Percentiles rank a stretch among this genome's conserved stretches.
Evolutionary conservation across 1,139 yeast genomes (phyloP).

Genomic region (Protomyces pachydermus): DNA sequence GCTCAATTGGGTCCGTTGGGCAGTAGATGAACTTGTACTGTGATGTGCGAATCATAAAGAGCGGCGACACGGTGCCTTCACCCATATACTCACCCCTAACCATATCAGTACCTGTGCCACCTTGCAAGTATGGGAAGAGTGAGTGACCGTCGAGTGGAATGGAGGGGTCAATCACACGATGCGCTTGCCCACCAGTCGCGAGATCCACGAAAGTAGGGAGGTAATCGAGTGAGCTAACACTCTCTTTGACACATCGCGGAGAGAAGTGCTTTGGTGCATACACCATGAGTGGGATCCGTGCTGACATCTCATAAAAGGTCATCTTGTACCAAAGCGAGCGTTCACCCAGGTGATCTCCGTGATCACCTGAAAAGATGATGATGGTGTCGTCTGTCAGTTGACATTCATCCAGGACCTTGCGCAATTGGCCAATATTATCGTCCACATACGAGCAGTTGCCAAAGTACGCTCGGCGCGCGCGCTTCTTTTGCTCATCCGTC

Average conservation of each 20-base stretch:
- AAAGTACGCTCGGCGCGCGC: slow-evolving; percentile 26
- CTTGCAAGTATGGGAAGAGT: slow-evolving; percentile 19
- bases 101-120: slow-evolving; percentile 15
- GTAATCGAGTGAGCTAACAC: slow-evolving; percentile 21
- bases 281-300: slow-evolving; percentile 25
- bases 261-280: slow-evolving; percentile 25
- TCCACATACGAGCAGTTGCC: slow-evolving; percentile 26
- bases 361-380: slow-evolving; percentile 27
- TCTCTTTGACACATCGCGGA: slow-evolving; percentile 18
- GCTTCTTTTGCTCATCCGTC: slow-evolving; percentile 18
- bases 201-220: slow-evolving; percentile 24
- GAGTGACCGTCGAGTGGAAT: slow-evolving; percentile 18
- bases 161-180: slow-evolving; percentile 2
- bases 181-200: slow-evolving; percentile 21
- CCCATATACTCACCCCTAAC: slow-evolving; percentile 25
- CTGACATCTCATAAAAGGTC: slow-evolving; percentile 26
- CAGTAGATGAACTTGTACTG: slow-evolving; percentile 25
- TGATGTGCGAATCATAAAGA: slow-evolving; percentile 21
- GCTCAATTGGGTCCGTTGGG: slow-evolving; percentile 23
- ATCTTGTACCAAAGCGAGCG: slow-evolving; percentile 26
- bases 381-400: slow-evolving; percentile 24
- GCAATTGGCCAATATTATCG: slow-evolving; percentile 18
- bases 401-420: slow-evolving; percentile 23
- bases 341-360: slow-evolving; percentile 24
- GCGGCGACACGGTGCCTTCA: slow-evolving; percentile 24